phyloP scores from a whole-genome alignment of 495 filamentous ascomycete species.

The Neurospora sp. region DNA sequence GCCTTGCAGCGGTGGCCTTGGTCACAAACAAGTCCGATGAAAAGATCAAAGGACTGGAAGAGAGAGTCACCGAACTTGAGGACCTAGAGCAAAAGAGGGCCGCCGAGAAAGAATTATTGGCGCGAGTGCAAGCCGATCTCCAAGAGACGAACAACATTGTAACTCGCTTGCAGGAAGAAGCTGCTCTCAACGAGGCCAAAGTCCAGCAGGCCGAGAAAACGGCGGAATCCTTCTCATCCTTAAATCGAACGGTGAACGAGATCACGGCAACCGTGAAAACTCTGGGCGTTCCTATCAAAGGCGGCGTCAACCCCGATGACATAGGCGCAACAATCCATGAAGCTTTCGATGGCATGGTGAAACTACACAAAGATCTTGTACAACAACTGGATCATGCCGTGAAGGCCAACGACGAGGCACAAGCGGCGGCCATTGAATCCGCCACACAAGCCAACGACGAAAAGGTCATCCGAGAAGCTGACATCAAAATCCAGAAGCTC shows the following conservation, averaged over 20 bases:
- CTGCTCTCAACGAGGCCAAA: neutral
- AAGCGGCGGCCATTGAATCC: neutral
- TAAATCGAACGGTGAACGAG: neutral
- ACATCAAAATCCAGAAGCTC: neutral
- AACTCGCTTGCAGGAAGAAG: neutral
- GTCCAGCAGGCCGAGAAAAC: neutral
- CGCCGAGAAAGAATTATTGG: neutral
- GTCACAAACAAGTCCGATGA: neutral
- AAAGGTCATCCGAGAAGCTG: neutral
- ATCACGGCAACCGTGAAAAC: neutral
- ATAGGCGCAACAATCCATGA: neutral
- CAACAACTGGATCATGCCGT: neutral
- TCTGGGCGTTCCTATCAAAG: neutral
- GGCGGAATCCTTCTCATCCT: neutral
- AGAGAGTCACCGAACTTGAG: neutral
- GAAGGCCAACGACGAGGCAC: neutral
- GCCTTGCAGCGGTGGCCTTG: neutral
- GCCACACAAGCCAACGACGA: neutral
- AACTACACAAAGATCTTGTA: neutral
- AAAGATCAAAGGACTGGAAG: neutral
- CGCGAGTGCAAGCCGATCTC: neutral
- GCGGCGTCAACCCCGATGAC: neutral
- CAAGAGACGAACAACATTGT: neutral
- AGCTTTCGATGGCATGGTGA: neutral
- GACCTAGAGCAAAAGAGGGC: neutral